phyloP scores from a whole-genome alignment of 306 rosid genomes.

The Fagus sylvatica region DNA sequence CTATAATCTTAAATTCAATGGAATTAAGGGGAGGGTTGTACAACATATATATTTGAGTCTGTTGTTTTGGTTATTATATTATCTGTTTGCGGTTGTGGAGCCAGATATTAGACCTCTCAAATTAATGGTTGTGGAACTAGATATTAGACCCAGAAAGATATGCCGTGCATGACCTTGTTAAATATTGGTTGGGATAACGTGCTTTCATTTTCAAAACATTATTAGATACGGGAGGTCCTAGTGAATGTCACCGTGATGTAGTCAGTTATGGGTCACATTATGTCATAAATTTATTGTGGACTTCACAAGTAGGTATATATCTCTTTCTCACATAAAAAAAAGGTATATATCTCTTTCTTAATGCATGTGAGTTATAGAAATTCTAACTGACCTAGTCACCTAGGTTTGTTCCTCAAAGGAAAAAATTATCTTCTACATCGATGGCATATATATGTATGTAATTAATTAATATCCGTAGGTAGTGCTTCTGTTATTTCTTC shows the following conservation, averaged over 20 bases:
- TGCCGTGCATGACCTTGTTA: neutral
- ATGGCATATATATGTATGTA: too few relatives aligned
- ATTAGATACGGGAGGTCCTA: neutral
- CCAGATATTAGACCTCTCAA: neutral
- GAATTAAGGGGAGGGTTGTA: too few relatives aligned
- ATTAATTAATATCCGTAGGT: too few relatives aligned
- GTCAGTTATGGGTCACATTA: conserved; percentile 15
- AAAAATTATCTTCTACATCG: neutral
- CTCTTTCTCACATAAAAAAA: neutral
- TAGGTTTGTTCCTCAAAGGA: neutral
- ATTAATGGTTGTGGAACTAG: conserved; percentile 15
- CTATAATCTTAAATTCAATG: too few relatives aligned
- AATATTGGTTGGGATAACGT: neutral
- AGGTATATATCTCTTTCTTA: neutral
- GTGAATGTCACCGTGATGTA: neutral
- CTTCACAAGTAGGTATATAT: neutral
- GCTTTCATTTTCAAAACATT: neutral
- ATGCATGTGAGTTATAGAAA: neutral
- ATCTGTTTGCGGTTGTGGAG: too few relatives aligned
- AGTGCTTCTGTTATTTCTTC: too few relatives aligned
- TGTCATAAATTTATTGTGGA: conserved; percentile 12
- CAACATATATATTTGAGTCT: too few relatives aligned
- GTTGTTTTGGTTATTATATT: too few relatives aligned
- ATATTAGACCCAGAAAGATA: neutral
- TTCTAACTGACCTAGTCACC: neutral